Evolutionary conservation across 2,329 filamentous ascomycete species (phyloP), one percentile per base, ranked within the genome.

Genomic region (Volutella citrinella): DNA sequence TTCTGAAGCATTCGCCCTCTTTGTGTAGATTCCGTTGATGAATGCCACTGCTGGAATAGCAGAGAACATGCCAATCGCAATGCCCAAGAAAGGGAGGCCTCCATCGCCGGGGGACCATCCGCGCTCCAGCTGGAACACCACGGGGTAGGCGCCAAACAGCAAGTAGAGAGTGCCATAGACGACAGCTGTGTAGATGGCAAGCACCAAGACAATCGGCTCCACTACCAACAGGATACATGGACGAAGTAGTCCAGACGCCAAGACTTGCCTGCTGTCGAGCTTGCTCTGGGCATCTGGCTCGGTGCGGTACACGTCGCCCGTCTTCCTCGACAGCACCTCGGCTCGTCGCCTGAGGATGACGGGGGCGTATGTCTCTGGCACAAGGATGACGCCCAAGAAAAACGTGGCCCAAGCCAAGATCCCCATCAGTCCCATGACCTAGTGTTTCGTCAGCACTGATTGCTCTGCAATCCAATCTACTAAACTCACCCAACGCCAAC

Each of bases 181-280:
- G 29, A 74, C 80, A 30, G 78, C 74, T 60, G 79, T 74, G 60
- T 84, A 85, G 8, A 83, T 63, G 2, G 71, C 74, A 3, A 80
- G 64, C 4, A 84, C 62, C 11, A 83, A 55, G 11, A 84, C 78
- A 40, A 85, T 84, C 3, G 81, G 81, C 45, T 85, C 81, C 19
- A 59, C 59, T 60, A 84, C 78, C 2, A 86, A 66, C 5, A 87
- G 63, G 17, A 79, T 59, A 76, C 77, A 82, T 1, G 82, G 82
- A 3, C 82, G 70, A 20, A 69, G 70, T 12, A 74, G 68, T 19
- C 69, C 55, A 2, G 53, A 47, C 10, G 74, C 49, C 1, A 63
- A 59, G 10, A 65, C 54, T 20, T 59, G 63, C 13, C 68, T 68
- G 32, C 66, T 61, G 16, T 65, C 60, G 8, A 61, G 59, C 19